A percentile compares a stretch with the other conserved stretches of the same genome.
phyloP scores from a whole-genome alignment of 805 yeast species.

The Lachancea meyersii region DNA sequence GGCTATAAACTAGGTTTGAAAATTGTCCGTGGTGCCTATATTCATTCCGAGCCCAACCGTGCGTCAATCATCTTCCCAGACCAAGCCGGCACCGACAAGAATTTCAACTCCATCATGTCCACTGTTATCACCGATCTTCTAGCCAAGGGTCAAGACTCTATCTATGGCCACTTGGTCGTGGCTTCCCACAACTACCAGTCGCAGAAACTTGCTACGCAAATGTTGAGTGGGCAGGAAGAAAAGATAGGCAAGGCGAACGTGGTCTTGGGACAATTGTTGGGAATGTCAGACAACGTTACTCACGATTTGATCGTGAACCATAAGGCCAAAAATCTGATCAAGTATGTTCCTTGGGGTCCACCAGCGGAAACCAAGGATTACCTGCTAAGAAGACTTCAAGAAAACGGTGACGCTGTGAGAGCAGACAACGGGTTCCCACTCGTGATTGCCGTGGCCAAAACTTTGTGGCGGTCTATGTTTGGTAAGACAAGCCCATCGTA shows the following conservation, averaged over 20 bases:
- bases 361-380: slow-evolving; percentile 90
- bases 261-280: slow-evolving; percentile 83
- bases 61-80: slow-evolving; percentile 59
- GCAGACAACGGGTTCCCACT: slow-evolving; percentile 75
- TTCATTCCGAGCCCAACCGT: slow-evolving; percentile 80
- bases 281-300: slow-evolving; percentile 92
- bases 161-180: slow-evolving; percentile 73
- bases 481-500: background rate
- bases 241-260: slow-evolving; percentile 47
- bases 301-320: slow-evolving; percentile 61
- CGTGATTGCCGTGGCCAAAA: slow-evolving; percentile 45
- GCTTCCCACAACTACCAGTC: slow-evolving; percentile 86
- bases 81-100: slow-evolving; percentile 72
- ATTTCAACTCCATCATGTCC: slow-evolving; percentile 66
- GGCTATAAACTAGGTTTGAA: slow-evolving; percentile 76
- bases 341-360: slow-evolving; percentile 98
- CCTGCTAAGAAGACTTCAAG: slow-evolving; percentile 82
- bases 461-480: slow-evolving; percentile 20
- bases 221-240: slow-evolving; percentile 35
- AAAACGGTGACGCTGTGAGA: slow-evolving; percentile 92
- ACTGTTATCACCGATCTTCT: slow-evolving; percentile 55
- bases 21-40: slow-evolving; percentile 91
- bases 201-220: slow-evolving; percentile 61
- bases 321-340: slow-evolving; percentile 68
- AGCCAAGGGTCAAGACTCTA: slow-evolving; percentile 38